Conservation (phyloP, 805 yeast genomes). For the Dipodascus albidus region DNA sequence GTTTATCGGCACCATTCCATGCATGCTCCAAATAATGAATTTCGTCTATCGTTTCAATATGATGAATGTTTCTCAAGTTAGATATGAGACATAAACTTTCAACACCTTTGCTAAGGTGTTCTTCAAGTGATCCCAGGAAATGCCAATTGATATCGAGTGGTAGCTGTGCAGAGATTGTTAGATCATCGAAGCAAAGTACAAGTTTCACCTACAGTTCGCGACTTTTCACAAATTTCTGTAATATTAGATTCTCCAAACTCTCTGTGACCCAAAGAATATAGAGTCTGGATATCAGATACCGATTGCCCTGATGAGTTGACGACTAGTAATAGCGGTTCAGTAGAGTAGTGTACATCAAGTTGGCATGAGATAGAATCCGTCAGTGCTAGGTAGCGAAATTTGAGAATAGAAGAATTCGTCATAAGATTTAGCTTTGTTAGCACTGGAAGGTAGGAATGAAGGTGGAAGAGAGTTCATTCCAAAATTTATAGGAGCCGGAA, state of each 20-base stretch:
- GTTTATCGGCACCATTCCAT: neutral
- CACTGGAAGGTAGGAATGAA: slow-evolving; percentile 50
- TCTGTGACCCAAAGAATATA: neutral
- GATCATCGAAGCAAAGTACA: neutral
- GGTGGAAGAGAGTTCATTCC: slow-evolving; percentile 49
- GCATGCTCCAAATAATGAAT: neutral
- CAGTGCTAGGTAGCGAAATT: neutral
- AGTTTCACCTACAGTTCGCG: neutral
- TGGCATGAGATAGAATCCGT: neutral
- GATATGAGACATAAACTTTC: neutral
- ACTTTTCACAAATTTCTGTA: neutral
- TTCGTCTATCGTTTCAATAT: neutral
- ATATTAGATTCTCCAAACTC: neutral
- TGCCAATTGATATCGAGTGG: neutral
- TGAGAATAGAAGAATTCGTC: slow-evolving; percentile 19
- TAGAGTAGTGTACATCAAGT: neutral
- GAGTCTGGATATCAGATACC: neutral
- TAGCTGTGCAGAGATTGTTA: neutral
- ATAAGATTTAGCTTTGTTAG: slow-evolving; percentile 56
- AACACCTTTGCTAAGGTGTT: slow-evolving; percentile 27
- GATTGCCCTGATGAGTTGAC: neutral
- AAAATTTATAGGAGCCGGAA: slow-evolving; percentile 57
- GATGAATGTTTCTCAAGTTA: slow-evolving; percentile 15
- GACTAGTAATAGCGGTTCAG: neutral
- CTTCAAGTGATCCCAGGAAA: neutral